Conservation (phyloP, 2,329 filamentous ascomycete genomes). For the Neurospora crassa region DNA sequence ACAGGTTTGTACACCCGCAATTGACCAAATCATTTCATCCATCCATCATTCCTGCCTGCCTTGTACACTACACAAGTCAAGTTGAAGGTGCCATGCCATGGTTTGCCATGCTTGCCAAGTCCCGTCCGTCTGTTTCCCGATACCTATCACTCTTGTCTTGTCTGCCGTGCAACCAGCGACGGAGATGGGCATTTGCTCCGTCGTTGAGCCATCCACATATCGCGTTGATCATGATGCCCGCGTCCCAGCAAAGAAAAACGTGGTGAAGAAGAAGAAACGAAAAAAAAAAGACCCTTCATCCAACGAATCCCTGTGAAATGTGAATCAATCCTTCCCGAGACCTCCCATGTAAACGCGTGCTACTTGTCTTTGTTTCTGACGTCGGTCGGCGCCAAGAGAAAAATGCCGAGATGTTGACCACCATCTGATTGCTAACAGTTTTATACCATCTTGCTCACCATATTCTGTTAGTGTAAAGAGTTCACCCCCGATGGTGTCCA, state of each 20-base stretch:
- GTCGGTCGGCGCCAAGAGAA: neutral
- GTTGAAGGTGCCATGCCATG: too few species aligned
- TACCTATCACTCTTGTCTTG: neutral
- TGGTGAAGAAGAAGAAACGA: neutral
- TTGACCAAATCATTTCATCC: neutral
- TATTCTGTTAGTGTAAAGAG: neutral
- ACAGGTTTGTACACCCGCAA: neutral
- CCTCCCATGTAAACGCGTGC: neutral
- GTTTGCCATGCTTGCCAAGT: neutral
- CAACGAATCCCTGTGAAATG: neutral
- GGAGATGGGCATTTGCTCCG: neutral
- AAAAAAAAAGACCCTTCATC: neutral
- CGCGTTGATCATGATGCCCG: neutral
- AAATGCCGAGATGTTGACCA: neutral
- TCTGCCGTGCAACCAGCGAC: neutral
- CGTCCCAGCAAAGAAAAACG: neutral
- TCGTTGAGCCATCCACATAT: neutral
- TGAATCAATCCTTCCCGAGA: neutral
- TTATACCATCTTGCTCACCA: neutral
- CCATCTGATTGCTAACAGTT: neutral
- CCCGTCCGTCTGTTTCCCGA: neutral
- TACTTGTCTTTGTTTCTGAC: neutral
- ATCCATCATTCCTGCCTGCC: neutral
- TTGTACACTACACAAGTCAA: neutral
- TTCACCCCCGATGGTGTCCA: neutral